Conservation (phyloP, 2,329 filamentous ascomycete species). For the Alternaria sp. region DNA sequence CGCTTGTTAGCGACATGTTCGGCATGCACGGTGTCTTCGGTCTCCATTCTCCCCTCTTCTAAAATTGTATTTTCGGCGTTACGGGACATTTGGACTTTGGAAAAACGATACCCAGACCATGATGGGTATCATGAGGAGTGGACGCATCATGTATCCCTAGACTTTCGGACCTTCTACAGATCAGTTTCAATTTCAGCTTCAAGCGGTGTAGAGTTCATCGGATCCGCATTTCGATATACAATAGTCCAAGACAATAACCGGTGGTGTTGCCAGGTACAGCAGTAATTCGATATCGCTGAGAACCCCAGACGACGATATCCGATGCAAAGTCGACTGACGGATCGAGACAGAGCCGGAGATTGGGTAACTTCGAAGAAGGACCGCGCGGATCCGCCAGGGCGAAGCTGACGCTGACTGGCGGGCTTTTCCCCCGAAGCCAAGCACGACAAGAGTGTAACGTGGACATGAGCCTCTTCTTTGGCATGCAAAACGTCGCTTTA, state of each 20-base stretch:
- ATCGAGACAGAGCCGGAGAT: neutral
- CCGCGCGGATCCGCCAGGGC: conserved; percentile 5
- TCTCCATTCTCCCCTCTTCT: conserved; percentile 16
- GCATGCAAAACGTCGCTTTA: neutral
- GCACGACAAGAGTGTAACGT: neutral
- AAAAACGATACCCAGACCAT: conserved; percentile 12
- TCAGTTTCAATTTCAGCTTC: neutral
- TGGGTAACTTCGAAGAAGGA: conserved; percentile 6
- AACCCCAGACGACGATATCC: neutral
- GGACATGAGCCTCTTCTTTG: neutral
- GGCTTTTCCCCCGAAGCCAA: conserved; percentile 1
- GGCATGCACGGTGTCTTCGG: neutral
- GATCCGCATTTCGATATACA: conserved; percentile 4
- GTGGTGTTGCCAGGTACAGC: neutral
- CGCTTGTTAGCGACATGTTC: neutral
- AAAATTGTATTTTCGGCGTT: conserved; percentile 18
- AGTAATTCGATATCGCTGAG: neutral
- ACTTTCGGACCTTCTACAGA: conserved; percentile 9
- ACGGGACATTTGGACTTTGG: neutral
- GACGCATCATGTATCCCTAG: conserved; percentile 5
- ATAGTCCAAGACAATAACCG: conserved; percentile 1
- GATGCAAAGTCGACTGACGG: neutral
- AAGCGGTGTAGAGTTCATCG: neutral
- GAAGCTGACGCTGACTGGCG: conserved; percentile 4
- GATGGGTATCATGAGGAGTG: neutral